Evolutionary conservation across 2,329 filamentous ascomycete species (phyloP).

Genomic region (Trichophyton benhamiae): DNA sequence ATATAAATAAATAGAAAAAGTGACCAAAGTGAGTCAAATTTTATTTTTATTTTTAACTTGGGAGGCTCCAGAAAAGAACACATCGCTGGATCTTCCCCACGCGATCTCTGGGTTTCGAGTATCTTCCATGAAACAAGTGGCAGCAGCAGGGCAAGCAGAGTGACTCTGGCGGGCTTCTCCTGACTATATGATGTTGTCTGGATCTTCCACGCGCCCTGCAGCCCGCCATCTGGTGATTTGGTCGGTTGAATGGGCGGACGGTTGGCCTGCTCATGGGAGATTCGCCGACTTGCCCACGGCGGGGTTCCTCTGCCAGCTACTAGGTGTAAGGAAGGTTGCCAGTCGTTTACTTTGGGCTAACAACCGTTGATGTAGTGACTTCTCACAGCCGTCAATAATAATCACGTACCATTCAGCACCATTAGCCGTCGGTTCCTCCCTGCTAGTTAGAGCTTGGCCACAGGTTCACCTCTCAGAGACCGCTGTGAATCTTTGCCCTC

Average conservation of each 20-base stretch:
- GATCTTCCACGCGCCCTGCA: background rate
- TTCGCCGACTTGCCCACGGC: background rate
- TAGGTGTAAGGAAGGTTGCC: no score
- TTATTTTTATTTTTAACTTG: background rate
- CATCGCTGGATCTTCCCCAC: background rate
- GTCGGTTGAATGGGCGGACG: background rate
- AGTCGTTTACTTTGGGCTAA: no score
- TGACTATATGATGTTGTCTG: background rate
- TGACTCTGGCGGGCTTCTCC: background rate
- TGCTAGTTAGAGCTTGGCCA: no score
- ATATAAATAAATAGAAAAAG: background rate
- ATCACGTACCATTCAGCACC: no score
- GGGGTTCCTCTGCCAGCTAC: background rate
- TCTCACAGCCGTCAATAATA: no score
- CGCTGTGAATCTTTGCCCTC: no score
- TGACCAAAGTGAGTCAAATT: background rate
- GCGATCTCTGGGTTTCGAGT: slow-evolving; percentile 9
- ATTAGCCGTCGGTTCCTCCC: no score
- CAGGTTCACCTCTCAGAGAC: no score
- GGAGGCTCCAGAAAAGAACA: background rate
- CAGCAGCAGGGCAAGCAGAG: background rate
- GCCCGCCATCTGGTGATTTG: background rate
- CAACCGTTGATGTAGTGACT: no score
- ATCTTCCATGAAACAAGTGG: slow-evolving; percentile 10
- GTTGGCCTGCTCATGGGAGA: background rate